Evolutionary conservation across 192 early-diverging fungal genomes (phyloP).

Genomic region (Backusella mclennaniae): DNA sequence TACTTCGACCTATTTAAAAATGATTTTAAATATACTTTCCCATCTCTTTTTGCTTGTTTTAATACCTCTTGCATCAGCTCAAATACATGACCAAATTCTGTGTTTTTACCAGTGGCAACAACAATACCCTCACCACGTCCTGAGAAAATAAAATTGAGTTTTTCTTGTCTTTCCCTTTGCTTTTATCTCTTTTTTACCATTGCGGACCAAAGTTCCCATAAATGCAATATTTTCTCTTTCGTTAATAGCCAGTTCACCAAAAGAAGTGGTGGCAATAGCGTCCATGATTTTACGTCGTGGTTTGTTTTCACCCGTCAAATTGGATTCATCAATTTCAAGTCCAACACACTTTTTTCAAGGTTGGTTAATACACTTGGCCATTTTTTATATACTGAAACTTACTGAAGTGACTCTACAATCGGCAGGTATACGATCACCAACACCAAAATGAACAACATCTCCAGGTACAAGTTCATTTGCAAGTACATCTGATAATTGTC

Average conservation of each 20-base stretch:
- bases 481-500: conserved; percentile 52
- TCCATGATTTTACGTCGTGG: conserved; percentile 69
- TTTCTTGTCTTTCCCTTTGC: not conserved
- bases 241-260: conserved; percentile 59
- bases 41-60: not conserved
- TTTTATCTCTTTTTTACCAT: conserved; percentile 47
- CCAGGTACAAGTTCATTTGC: conserved; percentile 90
- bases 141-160: conserved; percentile 8
- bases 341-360: conserved; percentile 53
- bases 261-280: conserved; percentile 37
- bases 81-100: conserved; percentile 95
- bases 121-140: conserved; percentile 88
- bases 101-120: conserved; percentile 83
- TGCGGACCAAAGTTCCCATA: conserved; percentile 91
- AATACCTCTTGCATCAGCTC: conserved; percentile 86
- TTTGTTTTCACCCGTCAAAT: conserved; percentile 85
- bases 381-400: conserved; percentile 3
- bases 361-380: not conserved
- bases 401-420: conserved; percentile 79
- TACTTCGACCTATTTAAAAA: conserved; percentile 60
- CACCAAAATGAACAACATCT: conserved; percentile 82
- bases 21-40: not conserved
- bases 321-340: conserved; percentile 91
- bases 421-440: conserved; percentile 93
- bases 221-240: conserved; percentile 88